Base-by-base conservation (phyloP, 805 yeast genomes). In the Saturnispora kantuleensis region DNA sequence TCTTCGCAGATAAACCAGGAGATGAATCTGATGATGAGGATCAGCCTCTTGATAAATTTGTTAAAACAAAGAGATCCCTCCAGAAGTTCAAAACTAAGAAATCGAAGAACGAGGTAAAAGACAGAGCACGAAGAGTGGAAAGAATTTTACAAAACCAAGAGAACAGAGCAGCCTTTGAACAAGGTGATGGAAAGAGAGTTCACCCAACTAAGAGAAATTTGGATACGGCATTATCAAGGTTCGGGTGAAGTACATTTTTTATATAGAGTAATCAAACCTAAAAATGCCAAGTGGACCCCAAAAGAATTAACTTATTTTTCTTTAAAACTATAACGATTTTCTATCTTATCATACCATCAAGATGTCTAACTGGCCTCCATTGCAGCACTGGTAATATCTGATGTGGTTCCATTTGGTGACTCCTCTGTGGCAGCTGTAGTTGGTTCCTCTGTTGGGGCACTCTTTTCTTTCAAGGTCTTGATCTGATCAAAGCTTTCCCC, bases 61-160 rank as follows among this genome's bases (percentile, higher is more conserved):
- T 79, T 33, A 79, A 77, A 58, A 84, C 86, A 39, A 84, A 84
- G 63, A 86, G 88, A 65, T 86, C 97, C 8, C 66, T 90, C 48
- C 80, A 96, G 59, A 75, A 80, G 44, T 79, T 80, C 60, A 66
- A 84, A 64, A 79, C 95, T 61, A 89, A 85, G 74, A 84, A 82
- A 72, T 79, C 81, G 45, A 79, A 76, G 60, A 88, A 88, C 58
- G 89, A 88, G 38, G 77, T 89, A 49, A 95, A 87, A 60, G 86
- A 87, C 62, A 79, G 96, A 56, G 81, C 81, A 54, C 57, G 81
- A 59, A 77, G 94, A 52, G 70, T 85, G 10, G 89, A 89, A 59
- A 74, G 73, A 45, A 84, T 84, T 52, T 68, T 86, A 59, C 74
- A 74, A 58, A 73, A 71, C 53, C 97, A 90, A 64, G 84, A 74